These are phyloP conservation scores for Huiozyma naganishii DNA, from an alignment of 805 yeast genomes.

Conservation along the genomic window DNA sequence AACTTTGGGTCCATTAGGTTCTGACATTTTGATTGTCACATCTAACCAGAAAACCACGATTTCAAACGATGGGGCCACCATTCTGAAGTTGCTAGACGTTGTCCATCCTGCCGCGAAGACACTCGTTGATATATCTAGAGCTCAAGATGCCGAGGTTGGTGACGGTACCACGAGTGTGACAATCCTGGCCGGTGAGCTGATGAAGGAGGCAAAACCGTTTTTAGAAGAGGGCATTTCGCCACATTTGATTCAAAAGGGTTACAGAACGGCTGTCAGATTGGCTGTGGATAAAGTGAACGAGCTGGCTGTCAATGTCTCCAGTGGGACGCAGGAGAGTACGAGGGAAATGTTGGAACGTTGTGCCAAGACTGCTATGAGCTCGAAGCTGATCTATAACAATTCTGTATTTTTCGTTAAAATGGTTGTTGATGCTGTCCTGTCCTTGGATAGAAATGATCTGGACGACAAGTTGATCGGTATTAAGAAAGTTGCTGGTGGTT, in stretches of 20 bases:
- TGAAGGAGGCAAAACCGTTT: constrained; percentile 81
- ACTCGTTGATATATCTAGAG: constrained; percentile 84
- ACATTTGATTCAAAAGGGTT: constrained; percentile 79
- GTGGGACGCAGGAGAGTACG: constrained; percentile 36
- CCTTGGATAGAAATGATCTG: constrained; percentile 73
- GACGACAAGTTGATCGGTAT: constrained; percentile 89
- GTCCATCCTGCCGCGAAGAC: constrained; percentile 98
- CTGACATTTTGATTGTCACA: constrained; percentile 84
- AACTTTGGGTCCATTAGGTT: constrained; percentile 94
- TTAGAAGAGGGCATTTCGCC: constrained; percentile 95
- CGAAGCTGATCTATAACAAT: constrained; percentile 82
- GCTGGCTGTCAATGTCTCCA: constrained; percentile 58
- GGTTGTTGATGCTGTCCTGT: constrained; percentile 91
- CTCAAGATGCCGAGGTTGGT: constrained; percentile 97
- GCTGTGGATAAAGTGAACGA: constrained; percentile 68
- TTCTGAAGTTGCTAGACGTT: constrained; percentile 79
- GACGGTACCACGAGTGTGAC: constrained; percentile 98
- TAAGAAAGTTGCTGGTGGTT: constrained; percentile 92
- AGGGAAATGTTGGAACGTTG: constrained; percentile 77
- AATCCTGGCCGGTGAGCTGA: constrained; percentile 84
- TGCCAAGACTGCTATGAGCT: constrained; percentile 96
- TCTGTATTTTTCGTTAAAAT: constrained; percentile 84
- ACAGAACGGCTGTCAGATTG: constrained; percentile 66
- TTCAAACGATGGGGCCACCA: constrained; percentile 97
- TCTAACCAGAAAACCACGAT: constrained; percentile 82